Percentiles rank a stretch among this genome's conserved stretches.
Conservation (phyloP, 352 stramenopile species). For the Globisporangium cylindrosporum region DNA sequence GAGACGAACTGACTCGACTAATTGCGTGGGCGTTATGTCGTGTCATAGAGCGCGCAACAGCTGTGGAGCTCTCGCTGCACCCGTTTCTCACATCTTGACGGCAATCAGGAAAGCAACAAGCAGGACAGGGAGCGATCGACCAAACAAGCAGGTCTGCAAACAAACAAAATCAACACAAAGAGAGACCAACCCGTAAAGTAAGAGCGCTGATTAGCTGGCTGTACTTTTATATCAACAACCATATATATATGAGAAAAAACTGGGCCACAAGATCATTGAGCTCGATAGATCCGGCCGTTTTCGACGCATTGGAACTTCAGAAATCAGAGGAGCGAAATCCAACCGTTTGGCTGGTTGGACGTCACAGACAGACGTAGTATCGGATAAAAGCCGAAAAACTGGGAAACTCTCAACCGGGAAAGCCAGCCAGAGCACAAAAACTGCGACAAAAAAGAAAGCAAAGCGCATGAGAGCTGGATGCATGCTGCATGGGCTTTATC, state of each 20-base stretch:
- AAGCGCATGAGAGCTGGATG: background rate
- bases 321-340: background rate
- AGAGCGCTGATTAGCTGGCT: background rate
- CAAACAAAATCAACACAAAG: background rate
- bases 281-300: background rate
- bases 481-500: background rate
- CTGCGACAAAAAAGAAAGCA: background rate
- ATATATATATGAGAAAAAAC: background rate
- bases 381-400: too few relatives aligned
- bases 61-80: slow-evolving; percentile 53
- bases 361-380: too few relatives aligned
- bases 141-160: background rate
- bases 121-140: background rate
- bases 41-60: slow-evolving; percentile 57
- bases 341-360: too few relatives aligned
- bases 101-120: background rate
- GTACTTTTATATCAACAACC: slow-evolving; percentile 1
- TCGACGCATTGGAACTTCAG: background rate
- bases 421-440: background rate
- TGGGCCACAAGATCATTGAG: background rate
- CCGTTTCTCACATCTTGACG: slow-evolving; percentile 40
- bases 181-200: background rate
- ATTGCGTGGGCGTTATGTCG: slow-evolving; percentile 2
- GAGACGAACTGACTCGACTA: background rate
- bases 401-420: background rate